Evolutionary conservation across 768 basidiomycete species (phyloP).

Genomic region (Lactarius tabidus): DNA sequence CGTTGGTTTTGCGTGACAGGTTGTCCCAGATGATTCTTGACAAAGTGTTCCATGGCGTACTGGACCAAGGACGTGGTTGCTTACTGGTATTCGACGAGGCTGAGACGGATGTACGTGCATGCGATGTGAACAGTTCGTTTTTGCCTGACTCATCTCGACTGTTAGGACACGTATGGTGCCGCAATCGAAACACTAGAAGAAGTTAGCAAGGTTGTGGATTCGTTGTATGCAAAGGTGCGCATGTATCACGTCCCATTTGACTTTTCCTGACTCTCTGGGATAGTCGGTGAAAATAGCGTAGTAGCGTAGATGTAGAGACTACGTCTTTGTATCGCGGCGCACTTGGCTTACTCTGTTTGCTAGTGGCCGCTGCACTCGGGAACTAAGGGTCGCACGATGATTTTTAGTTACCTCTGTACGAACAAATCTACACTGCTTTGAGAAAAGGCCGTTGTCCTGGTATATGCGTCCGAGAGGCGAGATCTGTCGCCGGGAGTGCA

Average conservation of each 20-base stretch:
- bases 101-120: slow-evolving; percentile 69
- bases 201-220: slow-evolving; percentile 91
- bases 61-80: slow-evolving; percentile 95
- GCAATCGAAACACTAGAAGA: slow-evolving; percentile 88
- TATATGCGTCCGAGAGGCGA: not conserved
- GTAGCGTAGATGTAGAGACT: not conserved
- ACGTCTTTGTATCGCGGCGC: not conserved
- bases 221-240: slow-evolving; percentile 78
- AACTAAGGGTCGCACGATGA: not conserved
- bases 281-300: slow-evolving; percentile 28
- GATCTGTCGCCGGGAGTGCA: not conserved
- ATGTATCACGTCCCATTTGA: slow-evolving; percentile 25
- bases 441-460: not conserved
- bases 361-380: not conserved
- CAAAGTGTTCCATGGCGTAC: slow-evolving; percentile 87
- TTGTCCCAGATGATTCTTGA: slow-evolving; percentile 98
- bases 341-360: not conserved
- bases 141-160: slow-evolving; percentile 1
- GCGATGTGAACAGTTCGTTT: slow-evolving; percentile 1
- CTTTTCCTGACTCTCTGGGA: not conserved
- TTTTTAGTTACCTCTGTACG: not conserved
- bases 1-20: slow-evolving; percentile 38
- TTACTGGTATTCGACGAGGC: slow-evolving; percentile 86
- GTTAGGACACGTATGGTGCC: slow-evolving; percentile 79
- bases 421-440: not conserved